Conservation (phyloP, 2,329 filamentous ascomycete genomes). For the Scytalidium sp. region DNA sequence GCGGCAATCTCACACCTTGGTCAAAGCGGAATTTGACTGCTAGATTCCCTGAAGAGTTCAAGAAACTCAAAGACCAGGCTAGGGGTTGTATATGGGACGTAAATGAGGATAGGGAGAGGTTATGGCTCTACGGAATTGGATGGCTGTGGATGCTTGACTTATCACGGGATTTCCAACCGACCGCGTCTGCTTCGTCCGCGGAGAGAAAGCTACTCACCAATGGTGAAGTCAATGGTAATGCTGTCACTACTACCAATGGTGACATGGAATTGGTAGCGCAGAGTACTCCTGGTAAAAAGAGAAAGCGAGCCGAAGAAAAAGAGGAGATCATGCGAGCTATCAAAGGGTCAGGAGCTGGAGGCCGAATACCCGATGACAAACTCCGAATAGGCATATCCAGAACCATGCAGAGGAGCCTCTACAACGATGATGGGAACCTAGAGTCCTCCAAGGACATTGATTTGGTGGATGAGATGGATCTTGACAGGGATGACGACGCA, state of each 20-base stretch:
- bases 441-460: conserved; percentile 30
- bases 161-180: conserved; percentile 58
- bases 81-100: conserved; percentile 86
- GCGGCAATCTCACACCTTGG: conserved; percentile 79
- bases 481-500: conserved; percentile 27
- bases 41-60: conserved; percentile 71
- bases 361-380: conserved; percentile 38
- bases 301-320: conserved; percentile 12
- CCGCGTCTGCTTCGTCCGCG: conserved; percentile 25
- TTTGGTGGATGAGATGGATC: conserved; percentile 33
- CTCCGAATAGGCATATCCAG: conserved; percentile 31
- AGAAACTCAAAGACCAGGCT: conserved; percentile 70
- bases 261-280: conserved; percentile 4
- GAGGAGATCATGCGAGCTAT: conserved; percentile 14
- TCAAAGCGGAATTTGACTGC: conserved; percentile 77
- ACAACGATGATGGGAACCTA: conserved; percentile 37
- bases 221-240: conserved; percentile 11
- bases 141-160: conserved; percentile 95
- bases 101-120: conserved; percentile 49
- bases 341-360: conserved; percentile 52
- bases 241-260: conserved; percentile 1
- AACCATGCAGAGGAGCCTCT: conserved; percentile 33
- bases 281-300: conserved; percentile 26
- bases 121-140: conserved; percentile 84
- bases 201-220: conserved; percentile 32